A percentile compares a stretch with the other conserved stretches of the same genome.
Evolutionary conservation across 1,139 yeast genomes (phyloP).

Genomic region (Taphrina deformans): DNA sequence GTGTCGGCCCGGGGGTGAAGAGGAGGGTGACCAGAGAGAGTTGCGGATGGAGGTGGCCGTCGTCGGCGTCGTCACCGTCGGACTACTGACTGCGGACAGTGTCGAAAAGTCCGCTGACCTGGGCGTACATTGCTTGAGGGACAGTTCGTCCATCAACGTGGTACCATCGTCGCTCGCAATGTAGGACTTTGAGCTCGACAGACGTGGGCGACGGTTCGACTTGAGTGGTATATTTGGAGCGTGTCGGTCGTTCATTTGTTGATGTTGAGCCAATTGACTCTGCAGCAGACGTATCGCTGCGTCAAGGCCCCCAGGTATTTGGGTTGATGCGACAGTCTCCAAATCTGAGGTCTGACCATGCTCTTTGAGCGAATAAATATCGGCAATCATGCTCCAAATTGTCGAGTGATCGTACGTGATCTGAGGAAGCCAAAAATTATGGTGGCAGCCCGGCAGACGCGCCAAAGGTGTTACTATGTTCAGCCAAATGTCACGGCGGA

Average conservation of each 20-base stretch:
- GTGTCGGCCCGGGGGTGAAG: background rate
- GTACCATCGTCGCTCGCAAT: background rate
- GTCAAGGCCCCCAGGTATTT: background rate
- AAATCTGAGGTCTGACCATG: background rate
- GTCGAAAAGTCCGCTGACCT: background rate
- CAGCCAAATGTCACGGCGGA: constrained; percentile 3
- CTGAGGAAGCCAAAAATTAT: background rate
- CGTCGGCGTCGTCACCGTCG: no score
- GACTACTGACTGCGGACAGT: background rate
- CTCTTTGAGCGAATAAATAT: background rate
- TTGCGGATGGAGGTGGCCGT: constrained; percentile 2
- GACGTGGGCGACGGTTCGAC: background rate
- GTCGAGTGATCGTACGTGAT: background rate
- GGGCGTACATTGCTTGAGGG: background rate
- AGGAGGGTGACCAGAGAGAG: background rate
- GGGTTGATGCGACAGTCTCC: background rate
- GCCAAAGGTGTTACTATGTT: background rate
- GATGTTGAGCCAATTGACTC: background rate
- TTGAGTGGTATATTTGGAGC: background rate
- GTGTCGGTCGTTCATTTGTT: background rate
- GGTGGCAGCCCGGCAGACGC: background rate
- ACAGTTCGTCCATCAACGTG: background rate
- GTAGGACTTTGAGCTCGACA: background rate
- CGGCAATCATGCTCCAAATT: background rate
- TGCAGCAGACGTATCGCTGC: background rate